These are phyloP conservation scores for Goffeauzyma gilvescens DNA, from an alignment of 768 basidiomycete genomes.

Conservation along the genomic window DNA sequence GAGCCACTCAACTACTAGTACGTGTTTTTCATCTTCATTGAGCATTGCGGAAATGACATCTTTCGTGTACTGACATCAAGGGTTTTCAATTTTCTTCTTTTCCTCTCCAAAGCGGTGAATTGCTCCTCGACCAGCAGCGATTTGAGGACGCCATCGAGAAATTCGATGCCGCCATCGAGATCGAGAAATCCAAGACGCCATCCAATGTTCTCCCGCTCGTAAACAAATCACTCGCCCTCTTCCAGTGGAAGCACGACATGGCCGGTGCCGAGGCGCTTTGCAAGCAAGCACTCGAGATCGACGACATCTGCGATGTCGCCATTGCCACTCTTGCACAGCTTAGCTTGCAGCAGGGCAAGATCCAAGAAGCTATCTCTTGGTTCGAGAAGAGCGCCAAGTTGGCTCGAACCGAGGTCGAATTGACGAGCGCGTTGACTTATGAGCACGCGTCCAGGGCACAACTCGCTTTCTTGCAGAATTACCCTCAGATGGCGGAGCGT, in stretches of 20 bases:
- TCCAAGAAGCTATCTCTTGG: slow-evolving; percentile 66
- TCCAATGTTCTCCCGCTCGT: slow-evolving; percentile 78
- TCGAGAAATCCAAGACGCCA: slow-evolving; percentile 45
- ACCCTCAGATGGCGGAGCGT: slow-evolving; percentile 52
- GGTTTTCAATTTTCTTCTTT: not conserved
- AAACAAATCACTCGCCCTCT: slow-evolving; percentile 91
- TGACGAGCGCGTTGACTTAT: slow-evolving; percentile 36
- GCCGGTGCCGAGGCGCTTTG: slow-evolving; percentile 64
- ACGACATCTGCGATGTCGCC: slow-evolving; percentile 88
- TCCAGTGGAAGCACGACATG: slow-evolving; percentile 88
- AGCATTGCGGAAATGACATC: no score
- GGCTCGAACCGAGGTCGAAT: slow-evolving; percentile 75
- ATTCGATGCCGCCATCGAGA: slow-evolving; percentile 76
- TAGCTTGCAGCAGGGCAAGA: slow-evolving; percentile 70
- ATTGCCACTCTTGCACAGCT: slow-evolving; percentile 90
- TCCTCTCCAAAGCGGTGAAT: slow-evolving; percentile 55
- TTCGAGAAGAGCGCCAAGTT: slow-evolving; percentile 68
- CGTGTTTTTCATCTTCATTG: no score
- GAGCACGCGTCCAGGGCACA: slow-evolving; percentile 63
- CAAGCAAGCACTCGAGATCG: slow-evolving; percentile 66
- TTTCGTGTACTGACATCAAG: not conserved
- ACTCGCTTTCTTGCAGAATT: slow-evolving; percentile 57
- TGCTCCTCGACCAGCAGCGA: slow-evolving; percentile 74
- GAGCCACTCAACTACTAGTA: slow-evolving; percentile 93
- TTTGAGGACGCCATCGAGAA: slow-evolving; percentile 67